Conservation (phyloP, 179 eudicot genomes). For the Carnegiea gigantea region DNA sequence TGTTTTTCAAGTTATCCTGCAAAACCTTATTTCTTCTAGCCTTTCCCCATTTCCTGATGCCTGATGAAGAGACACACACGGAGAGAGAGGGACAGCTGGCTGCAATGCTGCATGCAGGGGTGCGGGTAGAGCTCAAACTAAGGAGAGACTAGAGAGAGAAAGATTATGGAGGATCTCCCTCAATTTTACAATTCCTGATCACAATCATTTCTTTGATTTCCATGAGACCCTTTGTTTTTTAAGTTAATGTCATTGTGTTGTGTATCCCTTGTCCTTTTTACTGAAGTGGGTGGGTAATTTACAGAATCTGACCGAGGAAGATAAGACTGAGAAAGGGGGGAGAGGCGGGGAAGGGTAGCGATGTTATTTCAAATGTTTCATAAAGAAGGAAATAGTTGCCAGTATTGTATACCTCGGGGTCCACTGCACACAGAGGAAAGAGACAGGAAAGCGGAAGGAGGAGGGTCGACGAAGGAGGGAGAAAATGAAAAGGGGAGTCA, state of each 20-base stretch:
- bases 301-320: background rate
- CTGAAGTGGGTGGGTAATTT: background rate
- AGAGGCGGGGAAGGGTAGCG: background rate
- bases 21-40: background rate
- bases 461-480: background rate
- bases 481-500: background rate
- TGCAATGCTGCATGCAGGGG: background rate
- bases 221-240: background rate
- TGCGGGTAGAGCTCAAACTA: slow-evolving; percentile 4
- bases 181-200: slow-evolving; percentile 28
- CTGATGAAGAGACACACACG: background rate
- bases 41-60: too few species aligned
- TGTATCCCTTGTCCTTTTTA: background rate
- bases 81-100: background rate
- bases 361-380: background rate
- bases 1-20: background rate
- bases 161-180: slow-evolving; percentile 31
- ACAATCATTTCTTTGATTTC: slow-evolving; percentile 14
- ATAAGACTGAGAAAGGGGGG: background rate
- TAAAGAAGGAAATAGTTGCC: background rate
- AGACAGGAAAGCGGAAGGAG: background rate
- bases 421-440: background rate
- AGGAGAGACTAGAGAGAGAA: slow-evolving; percentile 9
- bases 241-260: background rate
- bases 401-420: background rate